A percentile compares a stretch with the other conserved stretches of the same genome.
These are phyloP conservation scores for Pugionium dolabratum DNA, from an alignment of 345 rosid species.

Conservation along the genomic window DNA sequence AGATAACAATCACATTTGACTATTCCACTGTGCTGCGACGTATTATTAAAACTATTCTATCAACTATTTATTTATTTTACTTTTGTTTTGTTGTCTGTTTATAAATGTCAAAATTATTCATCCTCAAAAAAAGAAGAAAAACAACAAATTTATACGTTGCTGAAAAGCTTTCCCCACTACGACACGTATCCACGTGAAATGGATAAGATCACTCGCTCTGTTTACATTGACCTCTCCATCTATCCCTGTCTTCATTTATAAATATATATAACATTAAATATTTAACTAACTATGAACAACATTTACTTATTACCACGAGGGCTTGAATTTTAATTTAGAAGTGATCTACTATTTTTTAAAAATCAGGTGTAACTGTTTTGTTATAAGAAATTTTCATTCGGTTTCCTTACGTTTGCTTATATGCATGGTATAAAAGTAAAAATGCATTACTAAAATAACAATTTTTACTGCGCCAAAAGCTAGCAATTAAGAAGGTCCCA, in stretches of 20 bases:
- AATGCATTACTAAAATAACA: not conserved
- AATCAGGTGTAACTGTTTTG: not conserved
- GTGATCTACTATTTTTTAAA: not conserved
- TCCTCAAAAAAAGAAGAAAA: constrained; percentile 18
- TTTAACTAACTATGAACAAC: too few relatives aligned
- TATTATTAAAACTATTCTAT: constrained; percentile 21
- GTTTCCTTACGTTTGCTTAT: not conserved
- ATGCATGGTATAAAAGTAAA: not conserved
- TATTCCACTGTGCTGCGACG: not conserved
- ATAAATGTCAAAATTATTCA: constrained; percentile 17
- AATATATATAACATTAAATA: too few relatives aligned
- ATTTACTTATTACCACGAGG: not conserved
- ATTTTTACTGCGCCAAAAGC: constrained; percentile 33
- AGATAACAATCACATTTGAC: constrained; percentile 32
- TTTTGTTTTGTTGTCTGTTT: not conserved
- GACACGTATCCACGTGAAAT: constrained; percentile 42
- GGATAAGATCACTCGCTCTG: constrained; percentile 35
- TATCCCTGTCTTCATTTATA: constrained; percentile 26
- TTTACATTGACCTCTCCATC: constrained; percentile 29
- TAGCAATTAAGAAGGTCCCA: constrained; percentile 33
- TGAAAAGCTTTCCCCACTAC: constrained; percentile 30
- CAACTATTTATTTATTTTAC: not conserved
- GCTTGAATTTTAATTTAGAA: not conserved
- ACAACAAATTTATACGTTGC: constrained; percentile 20
- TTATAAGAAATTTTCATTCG: not conserved